Conservation (phyloP, 352 stramenopile species). For the Globisporangium paroecandrum region DNA sequence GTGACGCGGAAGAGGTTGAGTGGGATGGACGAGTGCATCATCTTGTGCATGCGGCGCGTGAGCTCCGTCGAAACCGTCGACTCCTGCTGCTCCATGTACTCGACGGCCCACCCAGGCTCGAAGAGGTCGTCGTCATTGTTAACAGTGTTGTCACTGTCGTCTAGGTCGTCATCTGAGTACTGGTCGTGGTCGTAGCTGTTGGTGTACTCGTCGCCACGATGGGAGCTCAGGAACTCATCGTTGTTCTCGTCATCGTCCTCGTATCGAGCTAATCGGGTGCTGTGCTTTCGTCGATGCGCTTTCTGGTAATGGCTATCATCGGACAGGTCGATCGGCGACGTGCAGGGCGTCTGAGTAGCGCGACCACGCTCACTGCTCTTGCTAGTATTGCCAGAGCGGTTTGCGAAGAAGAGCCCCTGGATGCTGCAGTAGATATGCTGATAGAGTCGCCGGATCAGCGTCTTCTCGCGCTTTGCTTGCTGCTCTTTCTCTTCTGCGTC, state of each 20-base stretch:
- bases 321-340: conserved; percentile 44
- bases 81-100: conserved; percentile 81
- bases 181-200: not conserved
- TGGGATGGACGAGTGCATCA: conserved; percentile 79
- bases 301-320: conserved; percentile 26
- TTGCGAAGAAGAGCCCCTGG: conserved; percentile 39
- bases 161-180: conserved; percentile 7
- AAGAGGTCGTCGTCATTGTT: conserved; percentile 13
- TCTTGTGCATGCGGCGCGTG: conserved; percentile 60
- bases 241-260: conserved; percentile 1
- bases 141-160: conserved; percentile 19
- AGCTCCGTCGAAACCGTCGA: conserved; percentile 57
- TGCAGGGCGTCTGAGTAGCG: conserved; percentile 64
- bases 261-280: conserved; percentile 7
- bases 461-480: conserved; percentile 27
- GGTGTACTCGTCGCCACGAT: not conserved
- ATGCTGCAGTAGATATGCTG: conserved; percentile 45
- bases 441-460: conserved; percentile 44
- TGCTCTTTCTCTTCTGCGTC: conserved; percentile 1
- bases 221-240: not conserved
- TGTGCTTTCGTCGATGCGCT: conserved; percentile 5
- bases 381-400: not conserved
- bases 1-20: conserved; percentile 74
- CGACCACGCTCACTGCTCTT: conserved; percentile 15
- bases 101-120: conserved; percentile 71